A percentile compares a stretch with the other conserved stretches of the same genome.
Conservation (phyloP, 306 rosid species). For the Trifolium repens region DNA sequence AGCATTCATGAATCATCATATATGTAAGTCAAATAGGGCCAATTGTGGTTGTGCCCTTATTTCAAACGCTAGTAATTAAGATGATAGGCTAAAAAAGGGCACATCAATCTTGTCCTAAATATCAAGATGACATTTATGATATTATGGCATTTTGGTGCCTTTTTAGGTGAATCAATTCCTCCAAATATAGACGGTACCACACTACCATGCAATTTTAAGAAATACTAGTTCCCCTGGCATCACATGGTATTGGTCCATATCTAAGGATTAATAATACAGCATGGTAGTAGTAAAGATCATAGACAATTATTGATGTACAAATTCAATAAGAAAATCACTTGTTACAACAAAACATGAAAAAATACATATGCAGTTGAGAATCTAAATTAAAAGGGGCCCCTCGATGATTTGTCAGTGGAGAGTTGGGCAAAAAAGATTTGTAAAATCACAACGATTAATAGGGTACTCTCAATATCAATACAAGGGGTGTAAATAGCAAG, state of each 20-base stretch:
- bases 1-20: constrained; percentile 19
- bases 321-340: constrained; percentile 27
- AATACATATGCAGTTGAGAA: not conserved
- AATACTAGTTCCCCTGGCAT: not conserved
- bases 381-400: constrained; percentile 9
- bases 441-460: not conserved
- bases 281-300: constrained; percentile 12
- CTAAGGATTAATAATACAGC: not conserved
- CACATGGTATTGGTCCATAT: constrained; percentile 16
- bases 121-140: constrained; percentile 35
- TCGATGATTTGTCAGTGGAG: constrained; percentile 1
- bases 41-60: constrained; percentile 30
- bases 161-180: constrained; percentile 34
- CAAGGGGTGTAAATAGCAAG: constrained; percentile 9
- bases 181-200: not conserved
- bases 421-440: not conserved
- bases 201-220: constrained; percentile 3
- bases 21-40: constrained; percentile 37
- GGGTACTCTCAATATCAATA: not conserved
- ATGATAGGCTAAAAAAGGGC: constrained; percentile 11
- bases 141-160: constrained; percentile 22
- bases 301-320: not conserved
- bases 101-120: constrained; percentile 4
- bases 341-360: constrained; percentile 3
- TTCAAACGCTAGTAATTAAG: constrained; percentile 33